Evolutionary conservation across 2,329 filamentous ascomycete species (phyloP).

Genomic region (Falciphora oryzae): DNA sequence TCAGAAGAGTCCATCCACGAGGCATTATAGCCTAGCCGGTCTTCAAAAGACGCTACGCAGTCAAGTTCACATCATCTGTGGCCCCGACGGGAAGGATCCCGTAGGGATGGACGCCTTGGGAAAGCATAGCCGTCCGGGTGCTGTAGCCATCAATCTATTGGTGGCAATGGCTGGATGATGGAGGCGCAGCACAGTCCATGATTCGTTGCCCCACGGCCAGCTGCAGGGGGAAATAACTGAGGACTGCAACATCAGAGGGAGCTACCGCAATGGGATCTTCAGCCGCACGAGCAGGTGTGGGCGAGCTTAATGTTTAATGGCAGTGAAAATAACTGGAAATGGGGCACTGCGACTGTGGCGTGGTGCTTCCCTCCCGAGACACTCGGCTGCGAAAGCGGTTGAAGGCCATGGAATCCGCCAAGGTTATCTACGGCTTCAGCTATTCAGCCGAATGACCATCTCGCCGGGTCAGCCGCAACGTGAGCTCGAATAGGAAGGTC

Average conservation of each 20-base stretch:
- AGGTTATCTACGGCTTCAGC: too few relatives aligned
- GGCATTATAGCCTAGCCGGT: not conserved
- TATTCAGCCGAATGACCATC: too few relatives aligned
- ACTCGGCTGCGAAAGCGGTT: not conserved
- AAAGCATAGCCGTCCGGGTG: not conserved
- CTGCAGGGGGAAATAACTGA: not conserved
- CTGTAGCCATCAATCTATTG: not conserved
- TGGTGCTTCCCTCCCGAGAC: not conserved
- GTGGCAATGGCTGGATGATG: not conserved
- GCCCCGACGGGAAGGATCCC: not conserved
- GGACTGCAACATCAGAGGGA: not conserved
- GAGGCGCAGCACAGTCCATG: not conserved
- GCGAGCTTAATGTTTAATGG: not conserved
- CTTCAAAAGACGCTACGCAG: not conserved
- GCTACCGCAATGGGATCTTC: not conserved
- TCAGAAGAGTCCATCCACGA: not conserved
- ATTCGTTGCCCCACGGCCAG: not conserved
- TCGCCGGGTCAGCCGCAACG: too few relatives aligned
- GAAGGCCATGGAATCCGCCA: not conserved
- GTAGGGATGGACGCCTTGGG: too few relatives aligned
- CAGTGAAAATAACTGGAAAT: not conserved
- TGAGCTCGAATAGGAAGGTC: too few relatives aligned
- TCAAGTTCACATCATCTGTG: not conserved
- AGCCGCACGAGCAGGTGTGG: not conserved
- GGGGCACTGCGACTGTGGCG: not conserved